Evolutionary conservation across 2,329 filamentous ascomycete species (phyloP).

Genomic region (Ophiostoma himal-ulmi): DNA sequence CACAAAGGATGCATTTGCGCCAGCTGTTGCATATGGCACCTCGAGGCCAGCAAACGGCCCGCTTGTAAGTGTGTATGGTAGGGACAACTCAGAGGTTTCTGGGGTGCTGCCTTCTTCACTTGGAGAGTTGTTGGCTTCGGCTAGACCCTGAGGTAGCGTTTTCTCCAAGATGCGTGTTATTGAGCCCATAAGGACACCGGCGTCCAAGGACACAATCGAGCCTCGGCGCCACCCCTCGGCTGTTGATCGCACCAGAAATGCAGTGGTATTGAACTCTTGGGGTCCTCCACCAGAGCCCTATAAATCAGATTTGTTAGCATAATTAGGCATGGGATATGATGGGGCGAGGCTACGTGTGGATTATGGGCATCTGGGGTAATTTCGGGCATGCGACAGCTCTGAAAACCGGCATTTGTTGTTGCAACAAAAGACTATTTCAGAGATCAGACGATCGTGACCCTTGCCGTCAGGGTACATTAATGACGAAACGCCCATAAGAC

Average conservation of each 20-base stretch:
- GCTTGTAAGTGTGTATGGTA: slow-evolving; percentile 51
- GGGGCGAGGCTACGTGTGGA: background rate
- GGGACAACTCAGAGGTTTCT: slow-evolving; percentile 28
- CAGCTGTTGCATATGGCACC: slow-evolving; percentile 58
- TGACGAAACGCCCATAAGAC: slow-evolving; percentile 9
- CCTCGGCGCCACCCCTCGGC: slow-evolving; percentile 72
- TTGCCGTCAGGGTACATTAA: slow-evolving; percentile 7
- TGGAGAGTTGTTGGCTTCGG: slow-evolving; percentile 13
- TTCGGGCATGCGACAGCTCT: background rate
- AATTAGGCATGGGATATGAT: background rate
- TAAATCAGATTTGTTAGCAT: background rate
- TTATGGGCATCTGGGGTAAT: background rate
- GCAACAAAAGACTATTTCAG: slow-evolving; percentile 18
- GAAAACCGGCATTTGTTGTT: background rate
- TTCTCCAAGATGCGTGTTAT: slow-evolving; percentile 72
- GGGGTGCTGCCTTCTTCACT: slow-evolving; percentile 19
- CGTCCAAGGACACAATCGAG: slow-evolving; percentile 87
- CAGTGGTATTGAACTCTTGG: slow-evolving; percentile 81
- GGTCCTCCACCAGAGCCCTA: slow-evolving; percentile 89
- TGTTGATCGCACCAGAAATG: slow-evolving; percentile 78
- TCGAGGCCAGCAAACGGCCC: slow-evolving; percentile 78
- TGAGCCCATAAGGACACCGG: slow-evolving; percentile 79
- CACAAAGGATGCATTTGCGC: slow-evolving; percentile 76
- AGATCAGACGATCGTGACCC: background rate
- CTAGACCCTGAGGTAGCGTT: slow-evolving; percentile 39